Conservation (phyloP, 1,284 basidiomycete genomes). For the Malassezia cuniculi region DNA sequence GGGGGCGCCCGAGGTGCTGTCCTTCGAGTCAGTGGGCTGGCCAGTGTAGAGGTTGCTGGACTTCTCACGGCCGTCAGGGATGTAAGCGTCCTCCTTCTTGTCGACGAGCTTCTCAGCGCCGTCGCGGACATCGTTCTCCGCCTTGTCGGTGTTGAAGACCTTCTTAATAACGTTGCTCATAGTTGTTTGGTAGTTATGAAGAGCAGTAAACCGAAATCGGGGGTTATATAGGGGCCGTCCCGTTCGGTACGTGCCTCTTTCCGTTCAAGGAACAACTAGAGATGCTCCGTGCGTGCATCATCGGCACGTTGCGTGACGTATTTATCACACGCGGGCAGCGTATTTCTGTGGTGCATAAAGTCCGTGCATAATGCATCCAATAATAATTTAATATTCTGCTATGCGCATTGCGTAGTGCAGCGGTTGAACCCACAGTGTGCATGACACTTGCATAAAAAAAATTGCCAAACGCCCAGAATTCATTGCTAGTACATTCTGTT, state of each 20-base stretch:
- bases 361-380: not conserved
- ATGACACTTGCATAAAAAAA: too few relatives aligned
- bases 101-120: not conserved
- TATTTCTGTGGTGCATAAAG: constrained; percentile 1
- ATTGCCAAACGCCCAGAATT: too few relatives aligned
- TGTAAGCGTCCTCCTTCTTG: not conserved
- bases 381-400: not conserved
- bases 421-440: constrained; percentile 5
- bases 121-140: constrained; percentile 2
- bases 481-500: too few relatives aligned
- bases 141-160: constrained; percentile 17
- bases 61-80: constrained; percentile 8
- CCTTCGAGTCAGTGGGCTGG: too few relatives aligned
- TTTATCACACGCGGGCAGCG: too few relatives aligned
- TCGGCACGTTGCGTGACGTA: too few relatives aligned
- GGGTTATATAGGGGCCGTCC: too few relatives aligned
- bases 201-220: too few relatives aligned
- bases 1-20: too few relatives aligned
- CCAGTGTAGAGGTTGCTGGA: not conserved
- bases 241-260: too few relatives aligned
- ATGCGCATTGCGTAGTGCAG: constrained; percentile 2
- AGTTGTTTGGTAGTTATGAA: too few relatives aligned
- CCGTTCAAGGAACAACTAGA: not conserved
- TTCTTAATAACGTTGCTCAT: constrained; percentile 18
- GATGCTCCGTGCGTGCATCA: too few relatives aligned